These are phyloP conservation scores for Diospyros kaki DNA, from an alignment of 148 eudicot genomes.

Conservation along the genomic window DNA sequence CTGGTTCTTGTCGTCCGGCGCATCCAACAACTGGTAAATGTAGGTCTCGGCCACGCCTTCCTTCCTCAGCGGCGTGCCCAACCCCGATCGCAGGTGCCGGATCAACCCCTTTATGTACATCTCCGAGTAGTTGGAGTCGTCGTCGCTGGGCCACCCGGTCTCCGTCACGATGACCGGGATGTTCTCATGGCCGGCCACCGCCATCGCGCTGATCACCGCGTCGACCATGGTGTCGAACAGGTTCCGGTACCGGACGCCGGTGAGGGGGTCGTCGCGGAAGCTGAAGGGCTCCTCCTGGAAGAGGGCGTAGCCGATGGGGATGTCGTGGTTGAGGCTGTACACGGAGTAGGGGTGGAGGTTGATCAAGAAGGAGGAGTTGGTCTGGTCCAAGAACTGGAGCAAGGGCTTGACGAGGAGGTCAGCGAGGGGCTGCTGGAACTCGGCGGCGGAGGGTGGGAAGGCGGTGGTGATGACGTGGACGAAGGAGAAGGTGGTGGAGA, in stretches of 20 bases:
- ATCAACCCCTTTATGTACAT: conserved; percentile 64
- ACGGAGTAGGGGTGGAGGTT: conserved; percentile 57
- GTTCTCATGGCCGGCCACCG: conserved; percentile 64
- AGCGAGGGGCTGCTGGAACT: conserved; percentile 46
- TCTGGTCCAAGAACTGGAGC: conserved; percentile 49
- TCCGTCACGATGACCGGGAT: conserved; percentile 71
- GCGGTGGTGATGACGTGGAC: conserved; percentile 31
- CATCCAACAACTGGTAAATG: conserved; percentile 64
- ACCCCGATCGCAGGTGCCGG: conserved; percentile 46
- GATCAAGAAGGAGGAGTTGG: conserved; percentile 60
- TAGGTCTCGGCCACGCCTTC: conserved; percentile 61
- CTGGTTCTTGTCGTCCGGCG: conserved; percentile 1
- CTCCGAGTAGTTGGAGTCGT: conserved; percentile 50
- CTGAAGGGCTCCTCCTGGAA: conserved; percentile 50
- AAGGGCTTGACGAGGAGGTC: conserved; percentile 44
- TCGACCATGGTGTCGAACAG: conserved; percentile 80
- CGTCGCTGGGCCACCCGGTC: conserved; percentile 76
- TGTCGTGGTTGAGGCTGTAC: conserved; percentile 32
- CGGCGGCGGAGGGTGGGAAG: conserved; percentile 78
- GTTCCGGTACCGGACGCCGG: conserved; percentile 80
- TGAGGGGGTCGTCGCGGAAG: conserved; percentile 64
- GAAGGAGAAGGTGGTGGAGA: conserved; percentile 72
- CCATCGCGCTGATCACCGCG: conserved; percentile 54
- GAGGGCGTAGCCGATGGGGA: conserved; percentile 64
- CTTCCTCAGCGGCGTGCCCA: conserved; percentile 74